Evolutionary conservation across 805 yeast genomes (phyloP).

Genomic region (Kuraishia cidri): DNA sequence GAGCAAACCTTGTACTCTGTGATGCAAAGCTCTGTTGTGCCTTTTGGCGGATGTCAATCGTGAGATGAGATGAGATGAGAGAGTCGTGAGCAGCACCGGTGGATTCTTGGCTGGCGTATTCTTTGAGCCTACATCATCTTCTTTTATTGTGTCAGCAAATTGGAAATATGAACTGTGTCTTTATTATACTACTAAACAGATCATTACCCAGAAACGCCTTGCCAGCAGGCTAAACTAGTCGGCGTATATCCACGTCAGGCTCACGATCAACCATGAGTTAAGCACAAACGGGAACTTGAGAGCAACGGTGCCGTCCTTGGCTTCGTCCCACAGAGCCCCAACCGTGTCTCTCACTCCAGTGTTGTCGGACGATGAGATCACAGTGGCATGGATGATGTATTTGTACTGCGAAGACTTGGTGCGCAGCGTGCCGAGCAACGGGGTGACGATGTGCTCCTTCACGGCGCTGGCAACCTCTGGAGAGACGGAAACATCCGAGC

Average conservation of each 20-base stretch:
- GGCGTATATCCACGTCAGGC: too few relatives aligned
- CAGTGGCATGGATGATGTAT: slow-evolving; percentile 38
- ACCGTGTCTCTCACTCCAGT: slow-evolving; percentile 24
- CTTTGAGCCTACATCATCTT: too few relatives aligned
- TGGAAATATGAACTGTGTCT: too few relatives aligned
- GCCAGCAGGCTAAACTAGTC: too few relatives aligned
- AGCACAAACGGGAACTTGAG: slow-evolving; percentile 18
- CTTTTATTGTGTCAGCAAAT: too few relatives aligned
- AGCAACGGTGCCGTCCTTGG: slow-evolving; percentile 43
- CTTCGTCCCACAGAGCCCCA: slow-evolving; percentile 50
- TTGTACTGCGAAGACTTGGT: slow-evolving; percentile 45
- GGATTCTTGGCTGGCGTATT: too few relatives aligned
- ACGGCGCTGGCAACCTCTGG: background rate
- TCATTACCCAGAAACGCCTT: too few relatives aligned
- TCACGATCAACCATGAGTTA: too few relatives aligned
- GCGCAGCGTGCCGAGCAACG: slow-evolving; percentile 13
- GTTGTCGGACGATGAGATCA: slow-evolving; percentile 9
- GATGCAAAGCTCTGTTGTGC: background rate
- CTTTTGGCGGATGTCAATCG: too few relatives aligned
- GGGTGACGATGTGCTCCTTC: background rate
- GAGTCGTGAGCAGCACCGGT: too few relatives aligned
- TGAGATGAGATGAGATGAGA: too few relatives aligned
- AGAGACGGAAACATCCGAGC: slow-evolving; percentile 6
- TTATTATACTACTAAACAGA: too few relatives aligned
- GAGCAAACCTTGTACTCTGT: background rate